Evolutionary conservation across 805 yeast genomes (phyloP), one percentile per base, ranked within the genome.

Genomic region (Kazachstania viticola): DNA sequence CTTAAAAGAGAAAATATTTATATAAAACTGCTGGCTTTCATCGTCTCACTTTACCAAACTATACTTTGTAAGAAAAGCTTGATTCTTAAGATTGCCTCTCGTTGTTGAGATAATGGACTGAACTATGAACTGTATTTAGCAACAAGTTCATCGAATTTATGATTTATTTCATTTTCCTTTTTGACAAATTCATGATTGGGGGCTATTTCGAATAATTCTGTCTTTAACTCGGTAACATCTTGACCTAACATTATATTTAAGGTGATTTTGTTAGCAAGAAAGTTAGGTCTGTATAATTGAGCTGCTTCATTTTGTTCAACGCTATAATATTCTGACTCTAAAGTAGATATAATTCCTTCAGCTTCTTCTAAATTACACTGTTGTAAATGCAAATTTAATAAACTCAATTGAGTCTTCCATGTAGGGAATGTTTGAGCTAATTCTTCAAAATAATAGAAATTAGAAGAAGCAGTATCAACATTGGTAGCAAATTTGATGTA

Each of bases 351-450:
- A 23, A 75, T 62, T 39, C 81, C 82, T 37, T 70, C 69, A 8
- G 95, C 87, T 58, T 88, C 96, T 2, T 87, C 88, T 34, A 73
- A 62, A 48, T 87, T 80, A 31, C 75, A 73, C 52, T 84, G 69
- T 60, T 82, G 84, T 45, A 87, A 59, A 39, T 87, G 84, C 37
- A 85, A 65, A 9, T 75, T 79, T 27, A 84, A 68, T 48, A 84
- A 71, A 25, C 79, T 76, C 22, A 71, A 47, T 43, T 79, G 67
- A 13, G 71, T 60, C 44, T 70, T 69, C 48, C 65, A 62, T 29
- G 65, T 51, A 29, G 64, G 65, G 37, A 67, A 63, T 21, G 72
- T 68, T 37, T 79, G 75, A 27, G 84, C 65, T 29, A 56, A 41
- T 58, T 88, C 98, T 56, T 88, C 96, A 53, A 68, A 80, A 49